Conservation (phyloP, 495 filamentous ascomycete genomes). For the Neurospora hispaniola region DNA sequence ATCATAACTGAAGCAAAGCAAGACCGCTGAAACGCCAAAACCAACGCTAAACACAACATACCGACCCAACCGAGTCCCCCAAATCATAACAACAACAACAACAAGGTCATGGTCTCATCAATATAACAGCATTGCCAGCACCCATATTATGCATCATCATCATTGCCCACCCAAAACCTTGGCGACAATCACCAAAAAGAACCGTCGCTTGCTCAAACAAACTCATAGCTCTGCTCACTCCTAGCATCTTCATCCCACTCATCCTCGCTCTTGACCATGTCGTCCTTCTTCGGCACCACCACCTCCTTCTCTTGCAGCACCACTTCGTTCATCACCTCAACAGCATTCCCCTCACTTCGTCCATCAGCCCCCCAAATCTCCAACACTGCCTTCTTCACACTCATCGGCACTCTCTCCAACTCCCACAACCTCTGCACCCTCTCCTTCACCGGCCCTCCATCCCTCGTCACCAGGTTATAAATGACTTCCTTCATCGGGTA, state of each 20-base stretch:
- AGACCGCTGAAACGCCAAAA: no score
- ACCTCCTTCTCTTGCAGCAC: not conserved
- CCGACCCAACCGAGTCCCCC: not conserved
- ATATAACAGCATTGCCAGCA: not conserved
- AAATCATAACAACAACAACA: not conserved
- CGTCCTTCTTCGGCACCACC: not conserved
- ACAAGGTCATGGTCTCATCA: not conserved
- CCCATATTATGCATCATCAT: not conserved
- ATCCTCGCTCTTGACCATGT: not conserved
- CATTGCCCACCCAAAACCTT: no score
- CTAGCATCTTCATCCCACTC: conserved; percentile 11
- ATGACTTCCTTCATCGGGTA: conserved; percentile 31
- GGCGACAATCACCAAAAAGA: no score
- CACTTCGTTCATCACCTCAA: no score
- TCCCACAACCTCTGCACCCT: conserved; percentile 24
- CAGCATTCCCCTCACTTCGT: not conserved
- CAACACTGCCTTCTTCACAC: conserved; percentile 29
- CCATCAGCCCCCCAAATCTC: conserved; percentile 36
- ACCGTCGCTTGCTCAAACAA: not conserved
- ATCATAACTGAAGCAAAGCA: no score
- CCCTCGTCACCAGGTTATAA: conserved; percentile 22
- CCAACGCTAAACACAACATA: not conserved
- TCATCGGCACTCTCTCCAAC: conserved; percentile 20
- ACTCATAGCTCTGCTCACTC: not conserved
- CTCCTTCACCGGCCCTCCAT: conserved; percentile 9